phyloP scores from a whole-genome alignment of 148 eudicot genomes.

The Nepenthes mirabilis region DNA sequence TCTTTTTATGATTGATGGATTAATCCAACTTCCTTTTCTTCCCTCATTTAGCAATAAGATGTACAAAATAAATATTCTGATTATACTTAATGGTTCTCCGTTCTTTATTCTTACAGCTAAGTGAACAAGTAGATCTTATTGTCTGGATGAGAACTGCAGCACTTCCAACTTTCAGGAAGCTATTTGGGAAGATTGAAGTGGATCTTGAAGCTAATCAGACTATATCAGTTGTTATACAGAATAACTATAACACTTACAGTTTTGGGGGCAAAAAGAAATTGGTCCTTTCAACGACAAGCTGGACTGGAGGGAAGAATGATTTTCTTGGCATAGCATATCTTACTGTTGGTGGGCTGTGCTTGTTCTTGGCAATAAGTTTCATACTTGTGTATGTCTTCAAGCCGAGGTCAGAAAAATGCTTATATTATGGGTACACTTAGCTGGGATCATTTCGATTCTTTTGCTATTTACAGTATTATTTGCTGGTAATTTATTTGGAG shows the following conservation, averaged over 20 bases:
- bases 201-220: constrained; percentile 46
- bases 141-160: constrained; percentile 99
- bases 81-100: neutral
- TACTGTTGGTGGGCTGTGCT: constrained; percentile 53
- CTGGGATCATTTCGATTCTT: neutral
- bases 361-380: constrained; percentile 46
- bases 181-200: constrained; percentile 72
- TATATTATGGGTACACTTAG: neutral
- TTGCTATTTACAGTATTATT: constrained; percentile 2
- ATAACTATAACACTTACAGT: constrained; percentile 75
- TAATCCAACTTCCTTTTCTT: too few relatives aligned
- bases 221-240: constrained; percentile 46
- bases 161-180: constrained; percentile 68
- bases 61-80: neutral
- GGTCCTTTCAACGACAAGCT: constrained; percentile 79
- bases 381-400: constrained; percentile 40
- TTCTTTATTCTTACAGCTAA: constrained; percentile 33
- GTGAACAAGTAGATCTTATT: constrained; percentile 77
- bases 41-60: too few relatives aligned
- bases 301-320: constrained; percentile 80
- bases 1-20: neutral
- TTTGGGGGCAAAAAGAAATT: constrained; percentile 68
- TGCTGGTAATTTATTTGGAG: neutral
- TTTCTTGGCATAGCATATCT: constrained; percentile 67
- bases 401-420: constrained; percentile 48